Conservation (phyloP, 139 green algal species). For the Pleodorina starrii region DNA sequence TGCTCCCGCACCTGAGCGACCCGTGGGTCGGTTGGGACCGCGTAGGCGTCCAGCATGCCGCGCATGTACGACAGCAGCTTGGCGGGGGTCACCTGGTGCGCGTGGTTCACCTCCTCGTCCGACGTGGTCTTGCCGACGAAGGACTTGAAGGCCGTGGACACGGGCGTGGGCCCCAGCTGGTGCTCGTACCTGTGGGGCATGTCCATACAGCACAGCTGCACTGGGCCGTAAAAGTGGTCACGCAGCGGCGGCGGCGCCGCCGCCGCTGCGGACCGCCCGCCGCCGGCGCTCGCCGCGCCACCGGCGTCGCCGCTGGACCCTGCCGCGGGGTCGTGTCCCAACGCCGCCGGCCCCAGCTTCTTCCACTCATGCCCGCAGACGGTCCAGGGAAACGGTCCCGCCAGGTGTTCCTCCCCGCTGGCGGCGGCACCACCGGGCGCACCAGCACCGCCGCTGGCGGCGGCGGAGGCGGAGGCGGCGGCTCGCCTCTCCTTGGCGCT, state of each 20-base stretch:
- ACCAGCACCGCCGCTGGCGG: background rate
- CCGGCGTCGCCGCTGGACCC: background rate
- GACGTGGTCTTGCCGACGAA: background rate
- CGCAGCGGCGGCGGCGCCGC: background rate
- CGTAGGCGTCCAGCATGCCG: background rate
- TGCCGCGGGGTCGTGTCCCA: background rate
- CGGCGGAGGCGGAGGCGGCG: background rate
- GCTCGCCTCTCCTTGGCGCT: background rate
- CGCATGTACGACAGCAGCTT: conserved; percentile 45
- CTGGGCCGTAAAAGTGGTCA: conserved; percentile 17
- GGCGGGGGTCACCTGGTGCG: background rate
- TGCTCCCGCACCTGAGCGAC: background rate
- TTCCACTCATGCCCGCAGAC: background rate
- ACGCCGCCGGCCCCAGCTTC: background rate
- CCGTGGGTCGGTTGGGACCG: background rate
- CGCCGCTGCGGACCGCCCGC: background rate
- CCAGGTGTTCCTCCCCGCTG: background rate
- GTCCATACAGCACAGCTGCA: conserved; percentile 34
- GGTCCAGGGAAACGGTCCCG: conserved; percentile 27
- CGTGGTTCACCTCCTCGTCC: background rate
- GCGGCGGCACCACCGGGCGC: background rate
- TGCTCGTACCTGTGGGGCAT: conserved; percentile 39
- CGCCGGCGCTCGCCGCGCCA: background rate
- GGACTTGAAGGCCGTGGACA: background rate
- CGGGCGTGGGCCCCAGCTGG: background rate